Percentiles rank a stretch among this genome's conserved stretches.
Conservation (phyloP, 176 grass and related monocot genomes). For the Aegilops speltoides region DNA sequence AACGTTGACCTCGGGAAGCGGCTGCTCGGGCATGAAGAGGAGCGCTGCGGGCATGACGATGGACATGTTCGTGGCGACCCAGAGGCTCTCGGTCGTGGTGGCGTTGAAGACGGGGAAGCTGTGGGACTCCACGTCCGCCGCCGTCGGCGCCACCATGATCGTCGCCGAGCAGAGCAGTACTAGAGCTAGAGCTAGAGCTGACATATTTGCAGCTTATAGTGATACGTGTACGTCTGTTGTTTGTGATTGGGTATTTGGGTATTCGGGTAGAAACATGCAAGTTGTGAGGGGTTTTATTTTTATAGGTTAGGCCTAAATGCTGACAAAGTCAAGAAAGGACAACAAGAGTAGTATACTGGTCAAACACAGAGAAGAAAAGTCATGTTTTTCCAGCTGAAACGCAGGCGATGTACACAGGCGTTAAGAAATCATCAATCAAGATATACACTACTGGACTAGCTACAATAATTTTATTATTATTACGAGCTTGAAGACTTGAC, state of each 20-base stretch:
- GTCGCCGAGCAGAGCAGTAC: background rate
- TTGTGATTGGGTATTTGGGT: background rate
- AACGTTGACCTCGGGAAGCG: background rate
- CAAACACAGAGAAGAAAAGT: background rate
- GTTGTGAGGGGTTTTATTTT: background rate
- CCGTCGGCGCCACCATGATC: background rate
- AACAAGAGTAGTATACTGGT: background rate
- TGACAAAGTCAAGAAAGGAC: constrained; percentile 6
- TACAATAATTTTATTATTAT: too few relatives aligned
- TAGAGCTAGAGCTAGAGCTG: background rate
- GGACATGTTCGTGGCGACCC: background rate
- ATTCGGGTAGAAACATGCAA: background rate
- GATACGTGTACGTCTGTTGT: background rate
- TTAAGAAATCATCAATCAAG: background rate
- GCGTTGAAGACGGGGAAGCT: background rate
- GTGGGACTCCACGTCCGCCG: background rate
- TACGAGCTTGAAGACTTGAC: background rate
- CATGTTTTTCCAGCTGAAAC: background rate
- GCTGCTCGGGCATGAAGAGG: background rate
- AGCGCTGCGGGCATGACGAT: background rate
- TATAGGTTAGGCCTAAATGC: background rate
- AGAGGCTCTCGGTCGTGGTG: background rate
- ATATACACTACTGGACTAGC: too few relatives aligned
- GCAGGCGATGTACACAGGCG: too few relatives aligned
- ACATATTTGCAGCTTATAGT: background rate